Evolutionary conservation across 2,329 filamentous ascomycete genomes (phyloP).

Genomic region (Exophiala mesophila): DNA sequence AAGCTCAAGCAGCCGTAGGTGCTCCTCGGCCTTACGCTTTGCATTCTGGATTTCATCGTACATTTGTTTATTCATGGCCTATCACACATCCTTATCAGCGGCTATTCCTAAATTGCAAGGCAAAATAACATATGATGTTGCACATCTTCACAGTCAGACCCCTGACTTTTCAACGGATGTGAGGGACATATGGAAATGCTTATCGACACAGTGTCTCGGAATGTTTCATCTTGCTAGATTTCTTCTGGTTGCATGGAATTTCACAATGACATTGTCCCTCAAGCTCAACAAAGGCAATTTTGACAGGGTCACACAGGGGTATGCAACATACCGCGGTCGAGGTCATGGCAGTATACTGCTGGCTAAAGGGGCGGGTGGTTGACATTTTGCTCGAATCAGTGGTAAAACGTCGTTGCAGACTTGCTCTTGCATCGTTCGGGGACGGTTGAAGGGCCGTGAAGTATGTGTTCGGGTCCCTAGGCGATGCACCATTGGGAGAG

Average conservation of each 20-base stretch:
- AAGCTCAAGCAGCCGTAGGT: slow-evolving; percentile 78
- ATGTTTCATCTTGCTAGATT: too few species aligned
- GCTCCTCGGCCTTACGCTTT: slow-evolving; percentile 80
- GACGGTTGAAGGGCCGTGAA: slow-evolving; percentile 53
- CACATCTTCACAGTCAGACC: too few species aligned
- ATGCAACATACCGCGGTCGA: slow-evolving; percentile 26
- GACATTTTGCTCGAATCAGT: slow-evolving; percentile 82
- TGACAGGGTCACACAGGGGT: slow-evolving; percentile 9
- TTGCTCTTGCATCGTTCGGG: slow-evolving; percentile 64
- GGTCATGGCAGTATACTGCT: slow-evolving; percentile 28
- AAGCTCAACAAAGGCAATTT: slow-evolving; percentile 2
- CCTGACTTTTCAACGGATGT: too few species aligned
- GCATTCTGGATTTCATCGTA: slow-evolving; percentile 89
- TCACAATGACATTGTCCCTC: slow-evolving; percentile 4
- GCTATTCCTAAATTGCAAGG: neutral
- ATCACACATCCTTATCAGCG: slow-evolving; percentile 28
- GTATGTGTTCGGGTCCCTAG: slow-evolving; percentile 61
- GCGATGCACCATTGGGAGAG: slow-evolving; percentile 68
- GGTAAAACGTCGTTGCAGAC: slow-evolving; percentile 86
- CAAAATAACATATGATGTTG: too few species aligned
- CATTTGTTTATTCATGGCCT: slow-evolving; percentile 89
- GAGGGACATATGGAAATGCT: too few species aligned
- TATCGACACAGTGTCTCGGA: too few species aligned
- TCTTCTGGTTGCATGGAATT: too few species aligned
- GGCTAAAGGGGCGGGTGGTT: slow-evolving; percentile 35